Conservation (phyloP, 169 alveolate species). For the Plasmodium yoelii region DNA sequence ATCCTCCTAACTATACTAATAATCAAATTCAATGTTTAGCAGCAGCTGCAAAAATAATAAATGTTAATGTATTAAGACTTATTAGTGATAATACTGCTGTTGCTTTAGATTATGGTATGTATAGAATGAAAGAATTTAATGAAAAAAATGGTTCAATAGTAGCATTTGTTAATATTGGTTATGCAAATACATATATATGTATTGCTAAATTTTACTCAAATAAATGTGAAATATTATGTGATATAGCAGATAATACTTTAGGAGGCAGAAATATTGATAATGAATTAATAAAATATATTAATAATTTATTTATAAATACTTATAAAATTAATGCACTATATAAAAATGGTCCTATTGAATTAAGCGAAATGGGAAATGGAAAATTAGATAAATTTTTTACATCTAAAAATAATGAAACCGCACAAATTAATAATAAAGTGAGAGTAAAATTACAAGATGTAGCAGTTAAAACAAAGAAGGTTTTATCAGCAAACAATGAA, state of each 20-base stretch:
- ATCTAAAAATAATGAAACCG: constrained; percentile 9
- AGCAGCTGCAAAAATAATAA: constrained; percentile 95
- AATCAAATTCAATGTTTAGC: constrained; percentile 93
- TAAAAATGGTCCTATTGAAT: constrained; percentile 20
- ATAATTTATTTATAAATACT: constrained; percentile 90
- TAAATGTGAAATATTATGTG: constrained; percentile 91
- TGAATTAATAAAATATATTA: constrained; percentile 90
- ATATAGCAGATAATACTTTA: constrained; percentile 92
- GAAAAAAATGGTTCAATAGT: constrained; percentile 93
- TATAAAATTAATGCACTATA: constrained; percentile 92
- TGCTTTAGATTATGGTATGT: constrained; percentile 97
- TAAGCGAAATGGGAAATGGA: constrained; percentile 75
- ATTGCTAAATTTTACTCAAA: constrained; percentile 92
- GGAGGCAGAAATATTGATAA: constrained; percentile 98
- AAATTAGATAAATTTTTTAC: constrained; percentile 22
- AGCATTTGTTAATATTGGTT: constrained; percentile 96
- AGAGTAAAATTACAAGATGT: constrained; percentile 96
- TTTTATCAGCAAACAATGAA: constrained; percentile 96
- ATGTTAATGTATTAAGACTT: constrained; percentile 92
- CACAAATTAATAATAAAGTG: constrained; percentile 84
- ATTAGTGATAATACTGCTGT: constrained; percentile 97
- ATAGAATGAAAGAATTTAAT: constrained; percentile 93
- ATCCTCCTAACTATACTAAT: constrained; percentile 93
- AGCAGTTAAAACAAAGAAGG: constrained; percentile 95
- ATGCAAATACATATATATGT: constrained; percentile 93